Evolutionary conservation across 2,329 filamentous ascomycete species (phyloP).

Genomic region (Epichloe sp.): DNA sequence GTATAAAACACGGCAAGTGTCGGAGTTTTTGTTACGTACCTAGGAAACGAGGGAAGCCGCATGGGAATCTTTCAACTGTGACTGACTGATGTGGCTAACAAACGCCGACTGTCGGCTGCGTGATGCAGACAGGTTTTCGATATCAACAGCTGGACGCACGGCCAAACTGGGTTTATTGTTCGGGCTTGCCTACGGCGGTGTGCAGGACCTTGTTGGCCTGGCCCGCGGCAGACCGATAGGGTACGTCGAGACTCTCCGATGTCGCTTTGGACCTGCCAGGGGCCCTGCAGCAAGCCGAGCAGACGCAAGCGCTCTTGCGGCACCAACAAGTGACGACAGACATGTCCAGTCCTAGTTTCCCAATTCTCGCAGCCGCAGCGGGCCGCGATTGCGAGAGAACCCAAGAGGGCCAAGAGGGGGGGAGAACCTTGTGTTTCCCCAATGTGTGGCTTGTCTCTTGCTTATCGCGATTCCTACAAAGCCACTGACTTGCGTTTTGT

Average conservation of each 20-base stretch:
- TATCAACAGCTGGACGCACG: conserved; percentile 63
- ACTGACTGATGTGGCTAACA: conserved; percentile 11
- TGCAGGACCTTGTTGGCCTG: conserved; percentile 63
- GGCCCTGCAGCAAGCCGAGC: conserved; percentile 9
- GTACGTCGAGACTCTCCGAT: conserved; percentile 57
- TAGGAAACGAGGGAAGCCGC: conserved; percentile 5
- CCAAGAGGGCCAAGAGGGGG: too few relatives aligned
- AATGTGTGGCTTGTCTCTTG: not conserved
- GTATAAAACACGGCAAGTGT: conserved; percentile 3
- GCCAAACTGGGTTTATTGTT: conserved; percentile 69
- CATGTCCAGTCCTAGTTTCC: not conserved
- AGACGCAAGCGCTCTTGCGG: conserved; percentile 4
- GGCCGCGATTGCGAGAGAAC: not conserved
- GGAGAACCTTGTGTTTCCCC: too few relatives aligned
- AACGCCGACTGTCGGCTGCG: conserved; percentile 17
- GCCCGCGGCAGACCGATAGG: conserved; percentile 58
- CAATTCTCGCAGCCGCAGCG: conserved; percentile 1
- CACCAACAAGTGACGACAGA: not conserved
- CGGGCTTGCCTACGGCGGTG: conserved; percentile 65
- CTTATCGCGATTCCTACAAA: not conserved
- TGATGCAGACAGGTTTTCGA: conserved; percentile 58
- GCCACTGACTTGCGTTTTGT: not conserved
- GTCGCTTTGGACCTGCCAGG: conserved; percentile 21
- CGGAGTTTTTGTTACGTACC: conserved; percentile 11
- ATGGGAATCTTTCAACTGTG: not conserved